These are phyloP conservation scores for Hysterium pulicare DNA, from an alignment of 2,329 filamentous ascomycete species.

Conservation along the genomic window DNA sequence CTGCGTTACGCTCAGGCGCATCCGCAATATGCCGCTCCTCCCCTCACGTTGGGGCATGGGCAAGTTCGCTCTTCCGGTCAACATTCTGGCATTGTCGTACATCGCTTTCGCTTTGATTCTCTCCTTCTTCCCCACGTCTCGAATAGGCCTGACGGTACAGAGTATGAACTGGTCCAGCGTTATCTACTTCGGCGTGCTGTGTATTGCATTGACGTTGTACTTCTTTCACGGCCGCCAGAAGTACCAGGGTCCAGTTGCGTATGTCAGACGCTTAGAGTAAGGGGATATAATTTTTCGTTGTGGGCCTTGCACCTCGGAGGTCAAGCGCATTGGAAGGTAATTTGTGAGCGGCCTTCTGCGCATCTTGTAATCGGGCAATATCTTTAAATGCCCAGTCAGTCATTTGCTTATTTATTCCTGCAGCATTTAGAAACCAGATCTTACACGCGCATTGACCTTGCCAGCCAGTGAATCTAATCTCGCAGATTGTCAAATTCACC, in stretches of 20 bases:
- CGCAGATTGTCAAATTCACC: too few relatives aligned
- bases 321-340: too few relatives aligned
- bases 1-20: constrained; percentile 40
- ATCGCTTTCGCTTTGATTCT: constrained; percentile 37
- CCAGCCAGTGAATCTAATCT: too few relatives aligned
- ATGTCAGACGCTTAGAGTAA: background rate
- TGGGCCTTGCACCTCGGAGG: too few relatives aligned
- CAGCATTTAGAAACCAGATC: too few relatives aligned
- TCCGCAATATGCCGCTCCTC: constrained; percentile 39
- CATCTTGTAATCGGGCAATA: too few relatives aligned
- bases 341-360: too few relatives aligned
- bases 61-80: constrained; percentile 37
- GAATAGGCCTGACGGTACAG: constrained; percentile 24
- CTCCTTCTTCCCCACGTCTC: constrained; percentile 36
- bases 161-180: constrained; percentile 44
- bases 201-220: constrained; percentile 40
- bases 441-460: too few relatives aligned
- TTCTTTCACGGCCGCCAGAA: constrained; percentile 30
- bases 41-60: constrained; percentile 43
- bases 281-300: too few relatives aligned
- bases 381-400: too few relatives aligned
- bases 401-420: too few relatives aligned
- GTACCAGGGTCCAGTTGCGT: constrained; percentile 20
- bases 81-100: constrained; percentile 36
- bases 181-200: constrained; percentile 40